Conservation (phyloP, 148 eudicot species). For the Rhododendron simsii region DNA sequence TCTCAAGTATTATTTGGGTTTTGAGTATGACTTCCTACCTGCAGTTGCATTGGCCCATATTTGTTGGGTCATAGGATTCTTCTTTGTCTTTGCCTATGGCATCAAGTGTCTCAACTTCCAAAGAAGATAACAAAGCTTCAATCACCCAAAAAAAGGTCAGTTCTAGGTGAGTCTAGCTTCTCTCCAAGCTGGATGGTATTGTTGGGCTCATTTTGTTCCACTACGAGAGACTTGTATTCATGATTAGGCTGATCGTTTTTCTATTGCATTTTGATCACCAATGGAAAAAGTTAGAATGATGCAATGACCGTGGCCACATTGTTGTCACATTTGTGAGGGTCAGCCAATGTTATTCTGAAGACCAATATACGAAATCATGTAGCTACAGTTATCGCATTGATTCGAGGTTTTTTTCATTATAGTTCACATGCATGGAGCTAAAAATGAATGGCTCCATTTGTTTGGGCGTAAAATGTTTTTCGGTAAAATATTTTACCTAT, state of each 20-base stretch:
- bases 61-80: slow-evolving; percentile 32
- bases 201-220: background rate
- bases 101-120: slow-evolving; percentile 44
- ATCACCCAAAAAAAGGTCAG: background rate
- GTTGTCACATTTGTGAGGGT: background rate
- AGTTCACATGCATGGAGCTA: background rate
- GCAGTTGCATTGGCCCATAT: slow-evolving; percentile 29
- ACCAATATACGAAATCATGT: background rate
- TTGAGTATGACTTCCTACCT: slow-evolving; percentile 27
- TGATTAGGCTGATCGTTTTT: background rate
- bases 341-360: background rate
- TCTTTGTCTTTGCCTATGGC: slow-evolving; percentile 31
- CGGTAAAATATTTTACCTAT: too few relatives aligned
- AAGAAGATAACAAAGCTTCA: slow-evolving; percentile 21
- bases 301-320: background rate
- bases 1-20: slow-evolving; percentile 20
- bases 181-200: background rate
- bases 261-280: background rate
- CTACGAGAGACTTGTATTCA: background rate
- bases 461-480: too few relatives aligned
- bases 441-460: background rate
- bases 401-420: background rate
- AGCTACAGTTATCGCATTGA: background rate
- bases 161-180: background rate
- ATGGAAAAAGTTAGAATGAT: background rate